Evolutionary conservation across 2,329 filamentous ascomycete species (phyloP), one percentile per base, ranked within the genome.

Genomic region (Exophiala xenobiotica): DNA sequence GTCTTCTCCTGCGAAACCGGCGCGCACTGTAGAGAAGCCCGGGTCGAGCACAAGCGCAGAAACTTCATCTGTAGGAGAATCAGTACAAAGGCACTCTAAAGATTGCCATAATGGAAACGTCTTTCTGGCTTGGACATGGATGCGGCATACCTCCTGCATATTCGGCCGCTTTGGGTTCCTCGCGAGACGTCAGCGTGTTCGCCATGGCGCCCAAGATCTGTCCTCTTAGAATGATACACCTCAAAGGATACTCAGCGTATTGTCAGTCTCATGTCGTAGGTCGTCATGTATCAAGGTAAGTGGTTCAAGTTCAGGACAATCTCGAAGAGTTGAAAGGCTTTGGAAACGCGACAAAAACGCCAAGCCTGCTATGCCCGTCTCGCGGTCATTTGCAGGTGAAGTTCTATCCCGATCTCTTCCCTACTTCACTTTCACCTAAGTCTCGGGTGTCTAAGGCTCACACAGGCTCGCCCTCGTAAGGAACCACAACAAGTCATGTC

Each of bases 1-100:
- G 73, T 99, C 93, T 80, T 99, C 95, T 67, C 95, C 93, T 9
- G 95, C 95, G 67, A 97, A 99, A 52, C 93, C 93, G 54, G 91
- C 93, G 72, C 95, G 90, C 33, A 88, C 91, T 62, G 84, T 86
- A 66, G 88, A 89, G 74, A 90, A 96, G 56, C 95, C 93, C 2
- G 93, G 88, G 68, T 99, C 93, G 67, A 99, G 88, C 29, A 99
- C 89, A 62, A 99, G 87, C 46, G 95, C 95, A 27, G 91, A 95
- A 60, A 99, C 91, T 76, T 99, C 93, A 77, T 99, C 93, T 96
- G 39, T 39, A 16, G 16, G 19, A 27, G 19, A 5, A 44, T 18
- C 14, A 24, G 39, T 12, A 16, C 5, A 41, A 16, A 16, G 19
- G n/a, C 8, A 19, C 11, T 33, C 6, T 27, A 24, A 12, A 51